Evolutionary conservation across 805 yeast species (phyloP).

Genomic region (Cyberlindnera petersonii): DNA sequence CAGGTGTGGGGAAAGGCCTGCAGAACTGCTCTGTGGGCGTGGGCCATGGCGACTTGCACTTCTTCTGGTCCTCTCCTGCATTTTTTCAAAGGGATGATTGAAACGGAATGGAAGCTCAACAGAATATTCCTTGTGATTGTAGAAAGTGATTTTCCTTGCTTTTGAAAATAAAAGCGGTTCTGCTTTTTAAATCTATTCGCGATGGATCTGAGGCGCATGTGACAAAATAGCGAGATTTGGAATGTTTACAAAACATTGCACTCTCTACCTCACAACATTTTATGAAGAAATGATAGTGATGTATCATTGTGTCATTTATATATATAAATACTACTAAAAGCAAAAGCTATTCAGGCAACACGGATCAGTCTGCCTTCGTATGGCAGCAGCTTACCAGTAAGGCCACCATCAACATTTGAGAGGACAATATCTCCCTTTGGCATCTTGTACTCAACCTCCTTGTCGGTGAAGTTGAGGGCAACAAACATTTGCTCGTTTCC

Average conservation of each 20-base stretch:
- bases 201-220: too few relatives aligned
- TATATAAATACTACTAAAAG: too few relatives aligned
- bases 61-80: neutral
- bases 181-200: neutral
- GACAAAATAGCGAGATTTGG: too few relatives aligned
- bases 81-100: neutral
- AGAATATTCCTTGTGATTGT: too few relatives aligned
- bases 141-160: too few relatives aligned
- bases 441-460: constrained; percentile 31
- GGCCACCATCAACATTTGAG: constrained; percentile 30
- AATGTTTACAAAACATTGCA: constrained; percentile 47
- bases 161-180: too few relatives aligned
- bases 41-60: constrained; percentile 3
- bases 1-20: constrained; percentile 6
- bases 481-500: constrained; percentile 34
- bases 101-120: too few relatives aligned
- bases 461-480: constrained; percentile 41
- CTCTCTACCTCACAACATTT: constrained; percentile 31
- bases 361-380: constrained; percentile 41
- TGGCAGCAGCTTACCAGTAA: constrained; percentile 33
- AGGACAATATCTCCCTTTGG: constrained; percentile 32
- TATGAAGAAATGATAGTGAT: too few relatives aligned
- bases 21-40: too few relatives aligned
- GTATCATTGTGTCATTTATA: too few relatives aligned
- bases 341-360: too few relatives aligned